A percentile compares a stretch with the other conserved stretches of the same genome.
Conservation (phyloP, 2,329 filamentous ascomycete species). For the Trichoderma simmonsii region DNA sequence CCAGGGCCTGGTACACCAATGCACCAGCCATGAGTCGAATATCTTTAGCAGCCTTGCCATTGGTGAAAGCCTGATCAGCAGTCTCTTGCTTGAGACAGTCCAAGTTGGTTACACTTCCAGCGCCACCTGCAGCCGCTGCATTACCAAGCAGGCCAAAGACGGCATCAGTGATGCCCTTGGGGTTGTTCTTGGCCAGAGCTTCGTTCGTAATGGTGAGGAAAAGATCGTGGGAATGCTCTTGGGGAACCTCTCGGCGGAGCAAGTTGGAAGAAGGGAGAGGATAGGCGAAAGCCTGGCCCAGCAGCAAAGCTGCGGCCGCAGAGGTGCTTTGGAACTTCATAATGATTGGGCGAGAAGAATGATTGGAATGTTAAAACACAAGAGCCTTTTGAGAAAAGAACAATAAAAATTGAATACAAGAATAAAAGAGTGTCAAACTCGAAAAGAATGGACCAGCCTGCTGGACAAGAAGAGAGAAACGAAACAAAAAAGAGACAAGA, state of each 20-base stretch:
- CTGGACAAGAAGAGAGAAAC: background rate
- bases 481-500: background rate
- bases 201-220: background rate
- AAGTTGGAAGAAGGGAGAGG: background rate
- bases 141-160: constrained; percentile 1
- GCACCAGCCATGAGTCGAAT: background rate
- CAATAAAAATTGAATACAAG: background rate
- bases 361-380: background rate
- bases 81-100: constrained; percentile 1
- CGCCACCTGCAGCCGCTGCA: background rate
- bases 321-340: background rate
- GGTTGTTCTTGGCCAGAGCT: background rate
- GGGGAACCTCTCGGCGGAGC: background rate
- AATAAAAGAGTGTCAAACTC: constrained; percentile 6
- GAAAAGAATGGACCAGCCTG: background rate
- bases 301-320: background rate
- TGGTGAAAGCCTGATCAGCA: background rate
- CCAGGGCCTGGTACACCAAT: background rate
- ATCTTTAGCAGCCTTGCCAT: background rate
- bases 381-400: background rate
- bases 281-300: background rate
- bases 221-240: background rate
- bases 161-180: background rate
- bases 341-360: background rate
- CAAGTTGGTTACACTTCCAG: background rate